Base-by-base conservation (phyloP, 2,329 filamentous ascomycete species). In the Knoxdaviesia proteae region DNA sequence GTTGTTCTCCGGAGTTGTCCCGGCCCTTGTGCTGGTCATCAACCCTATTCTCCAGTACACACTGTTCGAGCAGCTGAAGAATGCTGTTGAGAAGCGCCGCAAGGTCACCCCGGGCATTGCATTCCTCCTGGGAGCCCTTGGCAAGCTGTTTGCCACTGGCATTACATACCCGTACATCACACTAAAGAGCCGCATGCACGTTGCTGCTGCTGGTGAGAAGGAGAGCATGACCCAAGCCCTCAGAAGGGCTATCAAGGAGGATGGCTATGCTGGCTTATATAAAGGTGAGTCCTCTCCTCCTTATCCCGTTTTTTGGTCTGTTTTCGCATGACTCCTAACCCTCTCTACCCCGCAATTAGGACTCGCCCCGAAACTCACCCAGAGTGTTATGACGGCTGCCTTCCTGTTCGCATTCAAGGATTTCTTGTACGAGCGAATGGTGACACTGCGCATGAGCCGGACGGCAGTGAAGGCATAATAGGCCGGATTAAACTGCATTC, bases 91-190 rank as follows among this genome's bases (percentile, higher is more conserved):
- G 71, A 81, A 62, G 54, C 57, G 66, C 68, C 57, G 63, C 46
- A 76, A 80, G 51, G 73, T 96, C 45, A 93, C 84, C 0, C 84
- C 88, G 1, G 79, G 75, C 44, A 74, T 93, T 50, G 86, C 84
- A 41, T 98, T 98, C 60, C 74, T 90, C 55, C 69, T 98, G 3
- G 90, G 90, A 48, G 90, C 90, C 2, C 57, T 96, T 33, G 87
- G 90, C 60, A 98, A 98, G 71, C 69, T 98, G 49, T 77, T 94
- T 47, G 90, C 90, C 30, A 98, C 90, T 3, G 77, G 70, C 47
- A 82, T 96, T 54, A 98, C 90, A 5, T 98, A 98, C 60, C 90
- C 90, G 7, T 98, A 98, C 58, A 96, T 98, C 58, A 98, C 90
- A 5, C 81, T 98, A 54, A 98, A 98, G 77, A 93, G 86, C 61